Base-by-base conservation (phyloP, 768 basidiomycete species). In the Tylopilus plumbeoviolaceoides region DNA sequence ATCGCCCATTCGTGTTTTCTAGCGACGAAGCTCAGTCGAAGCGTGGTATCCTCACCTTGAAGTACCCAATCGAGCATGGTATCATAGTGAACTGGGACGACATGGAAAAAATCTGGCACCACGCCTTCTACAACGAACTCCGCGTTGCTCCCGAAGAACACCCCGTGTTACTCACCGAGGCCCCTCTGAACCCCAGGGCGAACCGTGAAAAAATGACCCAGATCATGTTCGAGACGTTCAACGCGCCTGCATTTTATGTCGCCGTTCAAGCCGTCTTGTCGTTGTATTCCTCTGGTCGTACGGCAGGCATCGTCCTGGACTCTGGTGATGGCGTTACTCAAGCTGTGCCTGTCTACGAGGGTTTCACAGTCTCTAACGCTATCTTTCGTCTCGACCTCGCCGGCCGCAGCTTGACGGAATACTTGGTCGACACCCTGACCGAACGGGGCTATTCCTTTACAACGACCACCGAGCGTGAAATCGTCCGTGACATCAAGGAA, bases 41-140 rank as follows among this genome's bases (percentile, higher is more conserved):
- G 80, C 89, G 93, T 73, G 93, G 94, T 79, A 91, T 95, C 70
- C 79, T 95, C 58, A 88, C 87, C 41, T 75, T 95, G 63, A 93
- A 94, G 75, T 92, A 95, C 76, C 93, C 91, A 48, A 92, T 92
- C 61, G 89, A 93, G 71, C 91, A 92, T 75, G 90, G 91, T 73
- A 89, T 92, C 67, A 89, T 95, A 71, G 94, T 91, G 72, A 94
- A 95, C 84, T 97, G 94, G 94, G 94, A 95, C 65, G 93, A 95
- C 74, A 95, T 95, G 92, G 94, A 95, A 78, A 94, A 95, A 77
- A 95, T 95, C 70, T 95, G 92, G 93, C 91, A 94, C 72, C 92
- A 95, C 78, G 94, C 93, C 27, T 95, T 95, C 75, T 95, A 86
- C 75, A 87, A 87, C 64, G 86, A 87, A 63, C 78, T 87, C 54